These are phyloP conservation scores for Curvularia sp. DNA, from an alignment of 2,329 filamentous ascomycete genomes.

Conservation along the genomic window DNA sequence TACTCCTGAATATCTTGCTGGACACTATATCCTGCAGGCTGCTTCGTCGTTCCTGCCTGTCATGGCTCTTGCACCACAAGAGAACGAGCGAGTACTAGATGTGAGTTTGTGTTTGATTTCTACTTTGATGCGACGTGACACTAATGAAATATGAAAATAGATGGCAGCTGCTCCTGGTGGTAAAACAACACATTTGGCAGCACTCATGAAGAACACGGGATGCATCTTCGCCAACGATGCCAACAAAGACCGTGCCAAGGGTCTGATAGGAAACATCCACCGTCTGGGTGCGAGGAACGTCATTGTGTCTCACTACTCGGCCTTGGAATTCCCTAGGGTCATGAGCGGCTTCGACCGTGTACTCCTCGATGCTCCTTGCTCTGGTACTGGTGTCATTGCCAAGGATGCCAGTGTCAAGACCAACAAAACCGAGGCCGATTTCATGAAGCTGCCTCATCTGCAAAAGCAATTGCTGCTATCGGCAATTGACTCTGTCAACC, in stretches of 20 bases:
- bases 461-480: slow-evolving; percentile 94
- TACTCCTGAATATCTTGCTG: slow-evolving; percentile 95
- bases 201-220: slow-evolving; percentile 96
- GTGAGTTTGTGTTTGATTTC: slow-evolving; percentile 81
- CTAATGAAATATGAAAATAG: neutral
- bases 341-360: slow-evolving; percentile 97
- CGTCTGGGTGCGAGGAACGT: slow-evolving; percentile 92
- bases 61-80: slow-evolving; percentile 94
- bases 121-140: neutral
- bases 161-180: slow-evolving; percentile 80
- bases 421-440: slow-evolving; percentile 96
- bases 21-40: slow-evolving; percentile 97
- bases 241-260: slow-evolving; percentile 91
- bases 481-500: slow-evolving; percentile 94
- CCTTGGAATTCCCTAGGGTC: slow-evolving; percentile 89
- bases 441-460: slow-evolving; percentile 88
- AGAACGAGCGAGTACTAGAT: slow-evolving; percentile 89
- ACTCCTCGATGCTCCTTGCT: slow-evolving; percentile 92
- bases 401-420: slow-evolving; percentile 92
- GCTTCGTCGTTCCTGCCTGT: slow-evolving; percentile 96
- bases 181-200: slow-evolving; percentile 96
- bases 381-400: slow-evolving; percentile 94
- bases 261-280: slow-evolving; percentile 95
- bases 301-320: slow-evolving; percentile 94
- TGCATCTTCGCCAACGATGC: slow-evolving; percentile 96